Evolutionary conservation across 2,329 filamentous ascomycete genomes (phyloP).

Genomic region (Cladorrhinum sp.): DNA sequence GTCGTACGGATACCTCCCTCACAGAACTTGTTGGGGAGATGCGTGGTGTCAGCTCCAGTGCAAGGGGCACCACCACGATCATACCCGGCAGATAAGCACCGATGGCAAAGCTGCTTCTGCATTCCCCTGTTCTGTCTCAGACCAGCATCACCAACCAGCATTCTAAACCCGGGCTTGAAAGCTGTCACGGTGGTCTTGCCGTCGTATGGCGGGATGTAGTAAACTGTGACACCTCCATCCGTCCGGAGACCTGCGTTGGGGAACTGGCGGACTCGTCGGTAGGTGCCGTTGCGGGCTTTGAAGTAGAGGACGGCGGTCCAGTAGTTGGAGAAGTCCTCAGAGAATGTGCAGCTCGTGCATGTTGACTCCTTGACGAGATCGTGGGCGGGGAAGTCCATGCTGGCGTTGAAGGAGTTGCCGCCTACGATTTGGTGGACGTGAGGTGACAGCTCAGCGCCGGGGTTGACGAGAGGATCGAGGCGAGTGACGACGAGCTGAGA

Average conservation of each 20-base stretch:
- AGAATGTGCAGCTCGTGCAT: conserved; percentile 27
- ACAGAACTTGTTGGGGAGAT: conserved; percentile 40
- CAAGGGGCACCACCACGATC: conserved; percentile 39
- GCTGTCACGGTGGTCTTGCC: conserved; percentile 39
- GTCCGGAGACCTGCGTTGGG: conserved; percentile 23
- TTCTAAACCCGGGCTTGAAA: conserved; percentile 44
- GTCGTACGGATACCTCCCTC: conserved; percentile 42
- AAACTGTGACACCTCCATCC: conserved; percentile 29
- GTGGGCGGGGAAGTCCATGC: conserved; percentile 26
- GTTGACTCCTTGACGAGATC: conserved; percentile 24
- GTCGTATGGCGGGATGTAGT: conserved; percentile 30
- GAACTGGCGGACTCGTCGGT: conserved; percentile 24
- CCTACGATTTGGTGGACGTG: conserved; percentile 29
- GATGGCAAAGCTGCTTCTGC: conserved; percentile 39
- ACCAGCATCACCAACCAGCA: conserved; percentile 38
- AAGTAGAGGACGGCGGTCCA: conserved; percentile 30
- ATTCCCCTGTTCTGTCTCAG: conserved; percentile 34
- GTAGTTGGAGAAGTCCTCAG: conserved; percentile 30
- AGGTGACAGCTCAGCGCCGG: conserved; percentile 20
- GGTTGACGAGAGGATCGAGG: conserved; percentile 30
- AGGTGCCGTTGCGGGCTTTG: conserved; percentile 27
- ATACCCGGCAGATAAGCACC: conserved; percentile 38
- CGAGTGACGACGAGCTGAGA: conserved; percentile 30
- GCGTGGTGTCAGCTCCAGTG: conserved; percentile 37
- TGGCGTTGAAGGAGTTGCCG: conserved; percentile 27